Conservation (phyloP, 2,329 filamentous ascomycete species). For the Karstenula rhodostoma region DNA sequence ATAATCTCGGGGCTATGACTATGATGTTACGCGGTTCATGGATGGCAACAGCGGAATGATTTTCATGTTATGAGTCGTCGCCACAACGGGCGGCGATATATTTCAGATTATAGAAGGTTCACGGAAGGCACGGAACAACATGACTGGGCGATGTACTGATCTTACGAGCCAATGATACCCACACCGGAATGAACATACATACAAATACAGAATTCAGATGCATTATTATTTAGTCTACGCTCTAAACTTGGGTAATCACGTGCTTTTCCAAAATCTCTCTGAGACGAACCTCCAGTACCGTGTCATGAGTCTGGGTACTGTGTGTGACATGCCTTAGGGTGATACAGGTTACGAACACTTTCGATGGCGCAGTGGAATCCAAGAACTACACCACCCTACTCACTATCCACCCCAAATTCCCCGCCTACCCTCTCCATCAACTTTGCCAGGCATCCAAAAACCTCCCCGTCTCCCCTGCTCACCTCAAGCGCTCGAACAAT, state of each 20-base stretch:
- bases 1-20: slow-evolving; percentile 34
- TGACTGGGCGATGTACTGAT: slow-evolving; percentile 7
- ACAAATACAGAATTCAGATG: background rate
- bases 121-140: background rate
- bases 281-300: too few species aligned
- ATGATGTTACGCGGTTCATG: background rate
- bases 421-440: slow-evolving; percentile 53
- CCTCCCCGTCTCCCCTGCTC: slow-evolving; percentile 69
- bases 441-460: slow-evolving; percentile 55
- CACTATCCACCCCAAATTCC: slow-evolving; percentile 44
- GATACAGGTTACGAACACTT: too few species aligned
- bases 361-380: background rate
- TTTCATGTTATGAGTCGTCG: background rate
- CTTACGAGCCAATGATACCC: slow-evolving; percentile 13
- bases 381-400: slow-evolving; percentile 16
- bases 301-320: too few species aligned
- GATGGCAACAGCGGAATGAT: background rate
- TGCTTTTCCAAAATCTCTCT: background rate
- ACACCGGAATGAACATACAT: background rate
- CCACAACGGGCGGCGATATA: background rate
- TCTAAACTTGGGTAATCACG: background rate
- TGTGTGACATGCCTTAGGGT: too few species aligned
- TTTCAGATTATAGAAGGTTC: background rate
- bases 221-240: background rate
- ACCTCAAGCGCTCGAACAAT: slow-evolving; percentile 70